phyloP scores from a whole-genome alignment of 2,329 filamentous ascomycete genomes.

The Botrytis elliptica region DNA sequence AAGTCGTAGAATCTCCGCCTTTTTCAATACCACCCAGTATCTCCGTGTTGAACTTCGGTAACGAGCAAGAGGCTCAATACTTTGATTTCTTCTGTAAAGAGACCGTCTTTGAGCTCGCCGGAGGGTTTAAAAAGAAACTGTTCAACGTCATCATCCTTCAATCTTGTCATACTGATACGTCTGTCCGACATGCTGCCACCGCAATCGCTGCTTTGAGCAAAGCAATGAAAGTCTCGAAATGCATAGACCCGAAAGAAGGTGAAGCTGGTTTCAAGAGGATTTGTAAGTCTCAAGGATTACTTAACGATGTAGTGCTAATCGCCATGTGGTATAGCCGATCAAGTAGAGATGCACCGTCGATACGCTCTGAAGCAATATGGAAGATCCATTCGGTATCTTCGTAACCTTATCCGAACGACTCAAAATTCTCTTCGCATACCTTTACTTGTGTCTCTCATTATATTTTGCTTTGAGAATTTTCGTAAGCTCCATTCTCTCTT shows the following conservation, averaged over 20 bases:
- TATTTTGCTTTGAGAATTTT: conserved; percentile 32
- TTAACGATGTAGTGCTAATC: conserved; percentile 4
- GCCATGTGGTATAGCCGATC: background rate
- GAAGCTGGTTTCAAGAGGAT: conserved; percentile 4
- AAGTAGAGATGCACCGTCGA: conserved; percentile 23
- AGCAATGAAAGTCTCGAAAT: conserved; percentile 19
- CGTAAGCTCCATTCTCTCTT: conserved; percentile 1
- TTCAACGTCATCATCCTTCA: conserved; percentile 29
- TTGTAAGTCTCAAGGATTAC: conserved; percentile 6
- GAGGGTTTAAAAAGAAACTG: conserved; percentile 23
- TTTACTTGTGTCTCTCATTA: conserved; percentile 30
- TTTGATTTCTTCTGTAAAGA: conserved; percentile 30
- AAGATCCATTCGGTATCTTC: conserved; percentile 27
- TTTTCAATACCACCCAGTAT: conserved; percentile 1
- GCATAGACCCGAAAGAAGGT: background rate
- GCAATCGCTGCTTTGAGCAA: conserved; percentile 30
- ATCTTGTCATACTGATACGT: conserved; percentile 25
- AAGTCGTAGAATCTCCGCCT: background rate
- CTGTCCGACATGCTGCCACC: conserved; percentile 25
- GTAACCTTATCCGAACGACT: conserved; percentile 13
- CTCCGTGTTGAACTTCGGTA: conserved; percentile 22
- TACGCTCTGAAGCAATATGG: conserved; percentile 30
- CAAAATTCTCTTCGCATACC: conserved; percentile 26
- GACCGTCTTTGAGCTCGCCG: conserved; percentile 25
- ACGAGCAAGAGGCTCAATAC: conserved; percentile 28